These are phyloP conservation scores for Pisolithus microcarpus DNA, from an alignment of 768 basidiomycete genomes.

Conservation along the genomic window DNA sequence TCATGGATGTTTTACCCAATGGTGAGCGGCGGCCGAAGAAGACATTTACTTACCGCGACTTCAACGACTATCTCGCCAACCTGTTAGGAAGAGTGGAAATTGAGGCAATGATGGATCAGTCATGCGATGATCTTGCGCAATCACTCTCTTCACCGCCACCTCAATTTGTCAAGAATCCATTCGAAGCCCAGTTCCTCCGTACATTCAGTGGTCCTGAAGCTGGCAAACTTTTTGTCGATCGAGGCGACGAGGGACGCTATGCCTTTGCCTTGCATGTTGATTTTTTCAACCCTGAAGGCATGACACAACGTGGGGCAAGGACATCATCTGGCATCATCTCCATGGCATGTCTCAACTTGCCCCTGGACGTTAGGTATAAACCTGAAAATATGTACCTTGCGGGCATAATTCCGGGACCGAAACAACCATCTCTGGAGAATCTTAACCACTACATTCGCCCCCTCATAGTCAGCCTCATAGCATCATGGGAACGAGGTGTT, in stretches of 20 bases:
- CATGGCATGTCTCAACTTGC: no score
- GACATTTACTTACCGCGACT: neutral
- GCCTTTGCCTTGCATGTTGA: no score
- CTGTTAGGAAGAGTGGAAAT: neutral
- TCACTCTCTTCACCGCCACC: neutral
- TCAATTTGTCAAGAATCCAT: neutral
- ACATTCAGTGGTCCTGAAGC: conserved; percentile 1
- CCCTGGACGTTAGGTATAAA: no score
- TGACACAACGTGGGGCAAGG: no score
- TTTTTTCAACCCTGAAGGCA: no score
- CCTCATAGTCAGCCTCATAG: no score
- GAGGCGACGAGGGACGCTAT: neutral
- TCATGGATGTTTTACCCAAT: neutral
- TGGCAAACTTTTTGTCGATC: neutral
- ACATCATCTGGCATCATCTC: no score
- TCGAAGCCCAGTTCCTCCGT: conserved; percentile 8
- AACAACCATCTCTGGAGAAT: no score
- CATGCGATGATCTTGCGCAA: neutral
- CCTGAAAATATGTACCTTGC: no score
- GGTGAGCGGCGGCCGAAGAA: neutral
- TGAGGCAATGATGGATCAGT: neutral
- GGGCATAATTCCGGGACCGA: no score
- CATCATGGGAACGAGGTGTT: no score
- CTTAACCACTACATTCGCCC: no score
- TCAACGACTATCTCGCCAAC: neutral